Evolutionary conservation across 768 basidiomycete species (phyloP).

Genomic region (Lyophyllum semitale): DNA sequence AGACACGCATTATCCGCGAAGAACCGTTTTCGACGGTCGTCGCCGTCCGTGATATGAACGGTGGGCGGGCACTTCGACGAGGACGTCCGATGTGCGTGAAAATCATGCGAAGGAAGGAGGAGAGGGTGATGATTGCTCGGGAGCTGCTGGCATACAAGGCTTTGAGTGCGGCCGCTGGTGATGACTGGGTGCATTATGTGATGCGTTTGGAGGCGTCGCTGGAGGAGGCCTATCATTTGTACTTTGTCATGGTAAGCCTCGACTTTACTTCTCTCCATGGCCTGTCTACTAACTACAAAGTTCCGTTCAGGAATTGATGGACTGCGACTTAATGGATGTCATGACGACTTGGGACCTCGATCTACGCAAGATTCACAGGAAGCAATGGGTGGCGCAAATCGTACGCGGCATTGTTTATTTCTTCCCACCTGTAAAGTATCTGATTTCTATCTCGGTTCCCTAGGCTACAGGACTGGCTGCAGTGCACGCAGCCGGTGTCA

Average conservation of each 20-base stretch:
- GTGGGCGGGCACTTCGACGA: conserved; percentile 6
- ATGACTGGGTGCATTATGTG: conserved; percentile 32
- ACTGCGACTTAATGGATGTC: conserved; percentile 33
- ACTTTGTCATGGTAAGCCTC: conserved; percentile 40
- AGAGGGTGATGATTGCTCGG: conserved; percentile 20
- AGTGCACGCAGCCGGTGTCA: conserved; percentile 61
- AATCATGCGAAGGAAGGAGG: conserved; percentile 24
- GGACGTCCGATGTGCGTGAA: conserved; percentile 42
- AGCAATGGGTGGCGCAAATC: conserved; percentile 42
- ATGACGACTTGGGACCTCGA: conserved; percentile 22
- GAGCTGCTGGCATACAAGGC: conserved; percentile 38
- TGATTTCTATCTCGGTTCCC: not conserved
- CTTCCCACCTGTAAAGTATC: not conserved
- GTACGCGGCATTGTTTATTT: conserved; percentile 21
- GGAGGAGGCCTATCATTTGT: conserved; percentile 27
- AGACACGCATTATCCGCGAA: conserved; percentile 24
- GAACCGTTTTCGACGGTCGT: conserved; percentile 14
- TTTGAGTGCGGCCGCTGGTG: conserved; percentile 23
- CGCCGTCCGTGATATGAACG: conserved; percentile 22
- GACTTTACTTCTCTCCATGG: not conserved
- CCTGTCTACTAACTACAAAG: not conserved
- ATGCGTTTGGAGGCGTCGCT: conserved; percentile 40
- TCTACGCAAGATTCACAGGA: conserved; percentile 27
- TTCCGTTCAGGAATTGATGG: conserved; percentile 38
- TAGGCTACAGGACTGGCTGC: conserved; percentile 40